These are phyloP conservation scores for Patellifolia procumbens DNA, from an alignment of 179 eudicot species.

Conservation along the genomic window DNA sequence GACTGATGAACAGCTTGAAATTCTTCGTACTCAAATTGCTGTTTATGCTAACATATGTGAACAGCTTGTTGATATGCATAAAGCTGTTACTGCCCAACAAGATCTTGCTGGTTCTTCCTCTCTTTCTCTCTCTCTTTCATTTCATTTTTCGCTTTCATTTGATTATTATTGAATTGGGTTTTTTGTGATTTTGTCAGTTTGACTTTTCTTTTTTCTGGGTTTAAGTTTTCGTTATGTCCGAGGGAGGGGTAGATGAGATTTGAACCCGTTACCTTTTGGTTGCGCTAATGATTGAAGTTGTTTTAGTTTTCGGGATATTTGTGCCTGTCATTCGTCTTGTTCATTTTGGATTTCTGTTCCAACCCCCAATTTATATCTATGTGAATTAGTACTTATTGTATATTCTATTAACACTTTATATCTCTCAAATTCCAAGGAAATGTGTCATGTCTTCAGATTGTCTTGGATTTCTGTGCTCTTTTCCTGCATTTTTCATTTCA, in stretches of 20 bases:
- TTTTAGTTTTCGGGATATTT: background rate
- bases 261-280: no score
- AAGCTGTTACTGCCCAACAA: constrained; percentile 68
- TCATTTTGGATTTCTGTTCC: background rate
- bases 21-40: constrained; percentile 81
- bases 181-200: background rate
- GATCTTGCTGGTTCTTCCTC: constrained; percentile 66
- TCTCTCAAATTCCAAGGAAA: no score
- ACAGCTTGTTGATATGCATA: constrained; percentile 85
- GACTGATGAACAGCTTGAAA: constrained; percentile 94
- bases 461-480: background rate
- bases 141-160: background rate
- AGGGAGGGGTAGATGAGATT: no score
- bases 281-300: background rate
- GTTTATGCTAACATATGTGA: constrained; percentile 86
- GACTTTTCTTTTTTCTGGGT: background rate
- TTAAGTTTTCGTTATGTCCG: background rate
- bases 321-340: background rate
- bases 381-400: background rate
- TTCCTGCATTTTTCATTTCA: background rate
- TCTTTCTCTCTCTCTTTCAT: background rate
- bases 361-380: background rate
- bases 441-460: background rate
- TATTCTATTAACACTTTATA: no score
- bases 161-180: constrained; percentile 6